Percentiles rank a stretch among this genome's conserved stretches.
Conservation (phyloP, 306 rosid species). For the Vicia villosa region DNA sequence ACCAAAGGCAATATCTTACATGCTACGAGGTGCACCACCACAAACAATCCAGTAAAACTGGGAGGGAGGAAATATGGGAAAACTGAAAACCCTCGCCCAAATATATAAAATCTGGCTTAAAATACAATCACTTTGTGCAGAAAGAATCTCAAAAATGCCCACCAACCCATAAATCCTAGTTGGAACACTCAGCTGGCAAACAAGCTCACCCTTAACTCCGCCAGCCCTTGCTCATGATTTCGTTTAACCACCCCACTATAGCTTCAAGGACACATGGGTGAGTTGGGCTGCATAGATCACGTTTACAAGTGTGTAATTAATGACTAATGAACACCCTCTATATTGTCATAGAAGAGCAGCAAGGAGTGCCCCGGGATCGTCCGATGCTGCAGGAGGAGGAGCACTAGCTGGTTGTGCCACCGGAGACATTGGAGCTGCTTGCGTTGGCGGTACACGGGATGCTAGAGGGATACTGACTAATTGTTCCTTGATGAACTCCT, state of each 20-base stretch:
- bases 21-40: conserved; percentile 41
- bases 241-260: conserved; percentile 42
- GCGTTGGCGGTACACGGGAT: conserved; percentile 51
- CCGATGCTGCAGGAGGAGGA: conserved; percentile 46
- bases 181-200: conserved; percentile 58
- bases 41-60: conserved; percentile 53
- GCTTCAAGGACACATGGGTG: conserved; percentile 41
- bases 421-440: conserved; percentile 53
- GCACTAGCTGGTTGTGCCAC: conserved; percentile 55
- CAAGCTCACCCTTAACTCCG: conserved; percentile 61
- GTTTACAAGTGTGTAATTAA: conserved; percentile 55
- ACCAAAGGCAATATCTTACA: conserved; percentile 53
- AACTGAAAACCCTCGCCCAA: conserved; percentile 55
- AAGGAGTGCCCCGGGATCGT: conserved; percentile 95
- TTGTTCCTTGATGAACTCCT: conserved; percentile 94
- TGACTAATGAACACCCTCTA: conserved; percentile 46
- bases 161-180: conserved; percentile 64
- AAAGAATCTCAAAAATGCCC: conserved; percentile 74
- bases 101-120: conserved; percentile 54
- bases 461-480: conserved; percentile 60
- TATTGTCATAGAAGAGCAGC: conserved; percentile 83
- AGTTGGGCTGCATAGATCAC: conserved; percentile 65
- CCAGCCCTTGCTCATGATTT: conserved; percentile 76
- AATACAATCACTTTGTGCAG: conserved; percentile 69
- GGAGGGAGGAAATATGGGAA: conserved; percentile 46